Percentiles rank a stretch among this genome's conserved stretches.
Evolutionary conservation across 2,329 filamentous ascomycete genomes (phyloP).

Genomic region (Hirsutella minnesotensis): DNA sequence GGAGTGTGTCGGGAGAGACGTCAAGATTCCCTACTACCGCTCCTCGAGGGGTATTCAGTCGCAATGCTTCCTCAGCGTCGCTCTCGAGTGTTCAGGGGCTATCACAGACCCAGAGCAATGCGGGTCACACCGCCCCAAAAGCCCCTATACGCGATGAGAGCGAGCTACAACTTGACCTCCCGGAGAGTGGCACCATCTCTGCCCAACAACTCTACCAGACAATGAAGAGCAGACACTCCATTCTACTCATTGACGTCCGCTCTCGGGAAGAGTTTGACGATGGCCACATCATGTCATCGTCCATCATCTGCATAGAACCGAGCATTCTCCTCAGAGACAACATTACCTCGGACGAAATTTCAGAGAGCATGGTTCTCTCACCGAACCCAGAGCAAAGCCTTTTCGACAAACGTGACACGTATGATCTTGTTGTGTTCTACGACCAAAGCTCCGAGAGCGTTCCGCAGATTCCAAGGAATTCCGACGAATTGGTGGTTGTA

Average conservation of each 20-base stretch:
- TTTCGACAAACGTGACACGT: conserved; percentile 62
- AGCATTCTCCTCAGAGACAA: conserved; percentile 57
- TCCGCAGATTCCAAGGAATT: conserved; percentile 16
- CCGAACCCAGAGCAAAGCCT: conserved; percentile 63
- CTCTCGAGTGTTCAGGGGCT: conserved; percentile 15
- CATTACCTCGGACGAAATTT: conserved; percentile 48
- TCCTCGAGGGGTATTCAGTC: conserved; percentile 49
- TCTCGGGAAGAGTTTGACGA: conserved; percentile 69
- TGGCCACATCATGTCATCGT: conserved; percentile 76
- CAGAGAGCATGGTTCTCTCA: conserved; percentile 58
- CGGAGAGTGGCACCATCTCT: conserved; percentile 47
- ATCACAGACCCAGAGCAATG: conserved; percentile 15
- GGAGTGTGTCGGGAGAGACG: conserved; percentile 53
- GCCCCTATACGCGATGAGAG: conserved; percentile 25
- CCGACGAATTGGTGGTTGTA: conserved; percentile 45
- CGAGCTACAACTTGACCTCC: conserved; percentile 31
- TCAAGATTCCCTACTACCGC: conserved; percentile 55
- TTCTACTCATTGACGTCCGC: conserved; percentile 80
- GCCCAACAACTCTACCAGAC: conserved; percentile 61
- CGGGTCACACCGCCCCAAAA: conserved; percentile 15
- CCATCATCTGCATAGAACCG: conserved; percentile 84
- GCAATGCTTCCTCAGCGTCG: conserved; percentile 42
- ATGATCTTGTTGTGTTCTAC: conserved; percentile 84
- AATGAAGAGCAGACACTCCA: conserved; percentile 44
- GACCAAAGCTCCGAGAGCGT: conserved; percentile 56